Percentiles rank a stretch among this genome's conserved stretches.
phyloP scores from a whole-genome alignment of 495 filamentous ascomycete species.

The Collariella sp. region DNA sequence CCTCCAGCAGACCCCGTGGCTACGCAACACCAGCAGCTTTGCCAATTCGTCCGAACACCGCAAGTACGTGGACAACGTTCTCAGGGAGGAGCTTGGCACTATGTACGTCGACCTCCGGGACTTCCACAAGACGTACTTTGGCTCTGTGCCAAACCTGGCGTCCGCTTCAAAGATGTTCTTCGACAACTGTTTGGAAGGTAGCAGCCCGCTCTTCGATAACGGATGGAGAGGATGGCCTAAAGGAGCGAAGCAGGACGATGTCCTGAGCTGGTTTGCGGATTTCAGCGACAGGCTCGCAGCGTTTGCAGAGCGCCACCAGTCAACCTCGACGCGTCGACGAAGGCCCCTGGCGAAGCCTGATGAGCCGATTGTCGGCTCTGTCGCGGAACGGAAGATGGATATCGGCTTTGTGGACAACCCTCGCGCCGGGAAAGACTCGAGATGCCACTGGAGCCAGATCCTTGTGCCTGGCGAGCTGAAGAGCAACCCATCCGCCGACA shows the following conservation, averaged over 20 bases:
- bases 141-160: too few species aligned
- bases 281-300: too few species aligned
- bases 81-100: not conserved
- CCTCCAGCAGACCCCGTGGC: too few species aligned
- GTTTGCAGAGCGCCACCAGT: too few species aligned
- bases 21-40: not conserved
- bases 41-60: not conserved
- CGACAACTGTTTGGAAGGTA: not conserved
- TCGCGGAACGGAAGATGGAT: slow-evolving; percentile 35
- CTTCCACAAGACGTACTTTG: too few species aligned
- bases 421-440: slow-evolving; percentile 20
- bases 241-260: not conserved
- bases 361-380: slow-evolving; percentile 31
- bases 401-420: slow-evolving; percentile 36
- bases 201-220: not conserved
- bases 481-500: too few species aligned
- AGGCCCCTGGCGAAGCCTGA: slow-evolving; percentile 26
- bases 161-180: not conserved
- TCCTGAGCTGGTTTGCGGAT: too few species aligned
- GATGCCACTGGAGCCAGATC: slow-evolving; percentile 39
- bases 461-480: too few species aligned
- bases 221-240: not conserved
- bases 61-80: not conserved
- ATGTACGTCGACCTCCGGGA: too few species aligned
- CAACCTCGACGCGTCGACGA: too few species aligned